Conservation (phyloP, 495 filamentous ascomycete genomes). For the Penicillium fimorum region DNA sequence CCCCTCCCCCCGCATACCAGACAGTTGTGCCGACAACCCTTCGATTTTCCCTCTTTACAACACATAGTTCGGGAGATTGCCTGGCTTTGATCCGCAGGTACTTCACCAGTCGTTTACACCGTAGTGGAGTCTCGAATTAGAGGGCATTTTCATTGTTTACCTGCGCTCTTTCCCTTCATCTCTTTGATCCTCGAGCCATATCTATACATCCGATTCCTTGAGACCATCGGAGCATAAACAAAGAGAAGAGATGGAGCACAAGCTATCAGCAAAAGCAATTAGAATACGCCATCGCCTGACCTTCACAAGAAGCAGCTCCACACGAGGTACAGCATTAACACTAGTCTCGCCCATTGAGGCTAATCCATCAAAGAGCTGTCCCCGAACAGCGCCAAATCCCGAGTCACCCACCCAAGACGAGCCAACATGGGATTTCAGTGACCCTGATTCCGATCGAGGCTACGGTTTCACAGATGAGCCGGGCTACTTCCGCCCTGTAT, state of each 20-base stretch:
- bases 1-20: constrained; percentile 10
- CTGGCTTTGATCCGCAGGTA: neutral
- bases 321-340: constrained; percentile 16
- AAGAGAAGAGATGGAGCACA: constrained; percentile 25
- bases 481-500: constrained; percentile 24
- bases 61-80: constrained; percentile 9
- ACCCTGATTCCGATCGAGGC: constrained; percentile 7
- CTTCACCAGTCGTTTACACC: neutral
- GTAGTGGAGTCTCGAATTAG: neutral
- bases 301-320: constrained; percentile 15
- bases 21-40: constrained; percentile 10
- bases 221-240: constrained; percentile 4
- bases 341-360: constrained; percentile 4
- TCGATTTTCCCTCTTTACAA: neutral
- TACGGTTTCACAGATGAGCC: constrained; percentile 27
- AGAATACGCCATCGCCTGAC: constrained; percentile 27
- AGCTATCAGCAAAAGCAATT: constrained; percentile 24
- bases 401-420: constrained; percentile 13
- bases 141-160: constrained; percentile 2
- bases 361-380: constrained; percentile 16
- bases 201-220: neutral
- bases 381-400: constrained; percentile 24
- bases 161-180: neutral
- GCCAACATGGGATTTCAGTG: constrained; percentile 10
- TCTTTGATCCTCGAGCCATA: neutral